Percentiles rank a stretch among this genome's conserved stretches.
Evolutionary conservation across 2,329 filamentous ascomycete species (phyloP).

Genomic region (Paecilomyces sp.): DNA sequence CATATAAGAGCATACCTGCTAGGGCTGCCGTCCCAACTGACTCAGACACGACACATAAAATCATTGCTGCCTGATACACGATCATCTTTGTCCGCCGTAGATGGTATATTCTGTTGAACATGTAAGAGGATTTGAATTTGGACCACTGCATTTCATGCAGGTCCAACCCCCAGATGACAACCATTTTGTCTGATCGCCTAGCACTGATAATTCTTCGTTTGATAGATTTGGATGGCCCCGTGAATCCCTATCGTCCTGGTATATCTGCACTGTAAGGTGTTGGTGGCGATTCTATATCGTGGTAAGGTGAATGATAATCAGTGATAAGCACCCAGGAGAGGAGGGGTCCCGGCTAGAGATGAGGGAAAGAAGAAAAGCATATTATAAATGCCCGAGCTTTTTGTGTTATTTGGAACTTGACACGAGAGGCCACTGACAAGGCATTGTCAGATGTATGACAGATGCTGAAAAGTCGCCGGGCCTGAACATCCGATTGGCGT

Average conservation of each 20-base stretch:
- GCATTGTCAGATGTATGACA: background rate
- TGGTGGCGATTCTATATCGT: background rate
- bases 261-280: background rate
- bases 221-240: background rate
- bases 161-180: conserved; percentile 53
- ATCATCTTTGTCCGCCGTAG: conserved; percentile 52
- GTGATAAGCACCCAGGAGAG: background rate
- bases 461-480: background rate
- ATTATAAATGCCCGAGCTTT: background rate
- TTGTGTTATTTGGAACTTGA: background rate
- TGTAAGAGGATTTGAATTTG: conserved; percentile 52
- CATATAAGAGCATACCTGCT: conserved; percentile 34
- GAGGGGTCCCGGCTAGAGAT: background rate
- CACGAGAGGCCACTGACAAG: background rate
- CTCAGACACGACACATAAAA: conserved; percentile 50
- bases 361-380: background rate
- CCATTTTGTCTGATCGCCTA: conserved; percentile 21
- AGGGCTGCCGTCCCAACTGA: conserved; percentile 50
- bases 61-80: conserved; percentile 54
- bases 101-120: conserved; percentile 52
- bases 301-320: background rate
- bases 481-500: background rate
- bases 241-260: background rate
- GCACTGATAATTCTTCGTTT: background rate
- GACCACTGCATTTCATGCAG: conserved; percentile 51